A percentile compares a stretch with the other conserved stretches of the same genome.
Evolutionary conservation across 73 alveolate genomes (phyloP).

Genomic region (Stentor coeruleus): DNA sequence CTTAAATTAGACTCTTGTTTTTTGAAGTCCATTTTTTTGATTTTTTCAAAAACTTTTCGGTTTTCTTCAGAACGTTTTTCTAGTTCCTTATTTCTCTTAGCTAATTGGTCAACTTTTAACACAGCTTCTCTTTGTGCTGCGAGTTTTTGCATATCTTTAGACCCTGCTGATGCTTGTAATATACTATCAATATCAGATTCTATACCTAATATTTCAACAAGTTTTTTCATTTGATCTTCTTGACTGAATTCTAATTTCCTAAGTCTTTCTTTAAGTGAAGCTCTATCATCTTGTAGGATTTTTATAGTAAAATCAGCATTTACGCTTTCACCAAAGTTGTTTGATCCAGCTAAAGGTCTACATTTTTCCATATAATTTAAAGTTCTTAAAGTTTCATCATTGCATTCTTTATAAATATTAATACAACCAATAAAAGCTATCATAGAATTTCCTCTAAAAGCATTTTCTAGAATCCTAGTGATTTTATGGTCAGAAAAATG

Average conservation of each 20-base stretch:
- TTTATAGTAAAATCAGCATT: conserved; percentile 20
- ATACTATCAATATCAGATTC: conserved; percentile 5
- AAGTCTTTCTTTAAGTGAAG: conserved; percentile 15
- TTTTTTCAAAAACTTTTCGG: conserved; percentile 23
- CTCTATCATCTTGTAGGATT: conserved; percentile 10
- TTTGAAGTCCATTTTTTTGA: not conserved
- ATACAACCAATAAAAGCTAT: conserved; percentile 1
- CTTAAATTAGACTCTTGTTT: conserved; percentile 23
- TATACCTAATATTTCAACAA: conserved; percentile 4
- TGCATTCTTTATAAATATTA: conserved; percentile 19
- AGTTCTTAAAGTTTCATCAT: conserved; percentile 34
- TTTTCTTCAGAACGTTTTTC: conserved; percentile 23
- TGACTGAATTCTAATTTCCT: not conserved
- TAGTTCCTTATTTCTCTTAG: conserved; percentile 5
- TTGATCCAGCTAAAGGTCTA: not conserved
- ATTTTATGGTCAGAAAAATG: conserved; percentile 27
- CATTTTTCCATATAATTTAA: conserved; percentile 25
- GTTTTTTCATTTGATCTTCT: not conserved
- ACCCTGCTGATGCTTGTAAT: not conserved
- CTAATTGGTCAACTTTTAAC: conserved; percentile 7
- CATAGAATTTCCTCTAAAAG: not conserved
- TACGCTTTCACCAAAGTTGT: not conserved
- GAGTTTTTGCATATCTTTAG: not conserved
- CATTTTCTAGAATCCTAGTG: conserved; percentile 6
- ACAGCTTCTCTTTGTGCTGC: conserved; percentile 7